Base-by-base conservation (phyloP, 2,329 filamentous ascomycete species). In the Ascochyta koolunga region DNA sequence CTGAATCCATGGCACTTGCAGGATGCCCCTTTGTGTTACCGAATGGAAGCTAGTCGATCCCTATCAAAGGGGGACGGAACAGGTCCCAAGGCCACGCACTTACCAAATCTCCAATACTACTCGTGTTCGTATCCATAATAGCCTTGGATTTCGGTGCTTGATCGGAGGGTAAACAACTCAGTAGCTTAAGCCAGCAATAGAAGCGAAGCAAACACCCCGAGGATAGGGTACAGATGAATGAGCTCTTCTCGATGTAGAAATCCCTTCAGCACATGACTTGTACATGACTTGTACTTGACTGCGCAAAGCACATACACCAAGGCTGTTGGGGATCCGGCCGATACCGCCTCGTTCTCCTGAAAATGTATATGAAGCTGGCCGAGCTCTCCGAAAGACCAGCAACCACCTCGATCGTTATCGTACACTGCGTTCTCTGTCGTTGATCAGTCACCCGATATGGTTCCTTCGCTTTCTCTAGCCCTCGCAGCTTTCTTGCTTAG, bases 61-160 rank as follows among this genome's bases (percentile, higher is more conserved):
- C 29, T 29, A 21, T 36, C 31, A 33, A 15, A 42, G 25, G 32
- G 37, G 24, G 8, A 13, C 37, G 50, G 32, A 38, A 13, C 15
- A 37, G 16, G 49, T 43, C 40, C 40, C 40, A 32, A 40, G 27
- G 35, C 36, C 27, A 40, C 32, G 35, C 18, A n/a, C 31, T 19
- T 37, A 22, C 24, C 42, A 29, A 22, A 24, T 22, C 5, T 16
- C 15, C 9, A 29, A 33, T 27, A 25, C n/a, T 41, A 15, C 41
- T 51, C 49, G 49, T 27, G n/a, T 46, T 45, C 36, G 41, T 21
- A 36, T 51, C 33, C 41, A 40, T 27, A 40, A 7, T 35, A 38
- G 38, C 15, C 24, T 31, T 10, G 7, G 11, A 29, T 41, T 10
- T 22, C 40, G 21, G 40, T 38, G 33, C 27, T 44, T 50, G 19